phyloP scores from a whole-genome alignment of 2,329 filamentous ascomycete genomes.

The Karstenula rhodostoma region DNA sequence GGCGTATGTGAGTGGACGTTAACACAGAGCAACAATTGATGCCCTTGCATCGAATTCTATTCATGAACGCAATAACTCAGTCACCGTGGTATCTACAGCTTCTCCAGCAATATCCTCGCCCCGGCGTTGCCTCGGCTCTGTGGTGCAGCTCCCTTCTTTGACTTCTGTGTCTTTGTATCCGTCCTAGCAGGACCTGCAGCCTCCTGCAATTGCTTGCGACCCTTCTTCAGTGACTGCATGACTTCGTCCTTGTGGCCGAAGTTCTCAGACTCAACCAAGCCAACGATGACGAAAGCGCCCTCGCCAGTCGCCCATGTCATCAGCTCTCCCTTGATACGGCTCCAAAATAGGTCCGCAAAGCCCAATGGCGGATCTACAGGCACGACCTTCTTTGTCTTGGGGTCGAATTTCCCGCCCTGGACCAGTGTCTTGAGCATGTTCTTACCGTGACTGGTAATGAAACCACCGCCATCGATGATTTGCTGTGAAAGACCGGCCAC shows the following conservation, averaged over 20 bases:
- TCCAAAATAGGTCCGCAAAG: conserved; percentile 85
- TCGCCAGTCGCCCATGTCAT: conserved; percentile 85
- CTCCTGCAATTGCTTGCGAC: conserved; percentile 74
- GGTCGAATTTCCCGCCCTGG: conserved; percentile 86
- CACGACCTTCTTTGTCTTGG: conserved; percentile 71
- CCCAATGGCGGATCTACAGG: conserved; percentile 77
- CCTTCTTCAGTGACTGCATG: conserved; percentile 73
- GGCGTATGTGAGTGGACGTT: not conserved
- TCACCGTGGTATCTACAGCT: conserved; percentile 32
- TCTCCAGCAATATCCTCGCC: conserved; percentile 56
- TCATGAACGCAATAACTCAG: not conserved
- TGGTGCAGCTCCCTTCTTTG: conserved; percentile 49
- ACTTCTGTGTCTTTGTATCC: conserved; percentile 30
- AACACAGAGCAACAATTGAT: not conserved
- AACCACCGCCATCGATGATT: conserved; percentile 39
- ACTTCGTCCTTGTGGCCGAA: conserved; percentile 74
- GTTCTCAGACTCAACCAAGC: conserved; percentile 75
- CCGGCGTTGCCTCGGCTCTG: conserved; percentile 56
- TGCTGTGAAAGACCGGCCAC: conserved; percentile 57
- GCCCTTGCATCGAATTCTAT: not conserved
- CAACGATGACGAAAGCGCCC: conserved; percentile 86
- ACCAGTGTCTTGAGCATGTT: conserved; percentile 92
- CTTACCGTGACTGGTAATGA: conserved; percentile 69
- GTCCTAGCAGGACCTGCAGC: conserved; percentile 59
- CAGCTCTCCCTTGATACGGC: conserved; percentile 76